Percentiles rank a stretch among this genome's conserved stretches.
These are phyloP conservation scores for Hypoxylon sp. DNA, from an alignment of 2,329 filamentous ascomycete genomes.

Conservation along the genomic window DNA sequence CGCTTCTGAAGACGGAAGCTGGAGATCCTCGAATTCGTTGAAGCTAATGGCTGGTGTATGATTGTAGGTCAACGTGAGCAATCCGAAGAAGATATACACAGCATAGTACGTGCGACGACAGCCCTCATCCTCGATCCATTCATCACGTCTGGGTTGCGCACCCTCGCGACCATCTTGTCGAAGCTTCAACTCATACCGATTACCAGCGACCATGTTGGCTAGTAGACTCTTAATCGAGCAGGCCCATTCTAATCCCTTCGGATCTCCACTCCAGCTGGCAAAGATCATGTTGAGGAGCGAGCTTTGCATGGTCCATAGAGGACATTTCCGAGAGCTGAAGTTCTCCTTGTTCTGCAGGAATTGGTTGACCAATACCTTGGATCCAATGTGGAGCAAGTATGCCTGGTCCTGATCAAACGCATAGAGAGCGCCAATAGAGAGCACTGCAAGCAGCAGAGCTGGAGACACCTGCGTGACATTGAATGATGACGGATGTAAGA, in stretches of 20 bases:
- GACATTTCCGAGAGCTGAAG: conserved; percentile 97
- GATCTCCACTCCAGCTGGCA: conserved; percentile 98
- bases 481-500: conserved; percentile 94
- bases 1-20: conserved; percentile 92
- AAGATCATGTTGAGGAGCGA: conserved; percentile 99
- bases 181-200: conserved; percentile 95
- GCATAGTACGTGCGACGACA: conserved; percentile 98
- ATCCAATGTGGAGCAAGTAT: conserved; percentile 96
- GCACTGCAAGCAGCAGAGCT: conserved; percentile 86
- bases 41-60: conserved; percentile 98
- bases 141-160: conserved; percentile 80
- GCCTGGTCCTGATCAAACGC: conserved; percentile 98
- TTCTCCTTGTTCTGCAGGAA: conserved; percentile 99
- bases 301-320: conserved; percentile 98
- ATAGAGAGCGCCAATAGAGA: conserved; percentile 96
- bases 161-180: conserved; percentile 89
- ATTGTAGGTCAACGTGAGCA: conserved; percentile 95
- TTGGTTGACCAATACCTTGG: conserved; percentile 96
- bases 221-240: conserved; percentile 98
- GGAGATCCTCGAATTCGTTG: conserved; percentile 95
- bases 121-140: conserved; percentile 98
- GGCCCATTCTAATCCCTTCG: conserved; percentile 97
- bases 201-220: conserved; percentile 98
- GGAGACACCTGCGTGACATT: conserved; percentile 83
- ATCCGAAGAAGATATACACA: conserved; percentile 98